Evolutionary conservation across 352 stramenopile genomes (phyloP), one percentile per base, ranked within the genome.

Genomic region (Blastocystis sp.): DNA sequence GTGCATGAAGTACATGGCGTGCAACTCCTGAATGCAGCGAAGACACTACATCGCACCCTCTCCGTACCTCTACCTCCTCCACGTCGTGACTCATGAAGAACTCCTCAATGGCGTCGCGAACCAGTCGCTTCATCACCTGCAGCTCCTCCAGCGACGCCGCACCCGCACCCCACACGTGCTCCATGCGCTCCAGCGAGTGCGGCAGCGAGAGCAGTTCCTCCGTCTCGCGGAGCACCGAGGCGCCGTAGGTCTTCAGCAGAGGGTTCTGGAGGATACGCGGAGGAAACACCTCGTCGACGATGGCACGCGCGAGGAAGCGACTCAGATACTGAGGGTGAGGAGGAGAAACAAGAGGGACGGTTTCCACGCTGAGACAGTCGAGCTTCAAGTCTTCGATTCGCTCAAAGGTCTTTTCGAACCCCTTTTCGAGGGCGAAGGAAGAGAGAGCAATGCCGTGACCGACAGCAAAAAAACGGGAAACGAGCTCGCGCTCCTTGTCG

Each of bases 231-330:
- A 88, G 27, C 4, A 89, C 75, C 29, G 51, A 90, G 46, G 95
- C 93, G 18, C 94, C 94, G 75, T 97, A 94, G 46, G 91, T 90
- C 76, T 92, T 88, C 86, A 97, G 95, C 87, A 97, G 94, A 42
- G 94, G 92, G 84, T 98, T 94, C 72, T 94, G 94, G 14, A 99
- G 88, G 87, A 98, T 98, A 49, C 94, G 96, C 24, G 96, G 96
- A 44, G 96, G 94, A 14, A 99, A 87, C 42, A 99, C 96, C 88
- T 99, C 96, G 87, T 99, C 96, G 46, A 97, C 94, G 9, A 99
- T 94, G 4, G 95, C 95, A 29, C 96, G 92, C 3, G 96, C 96
- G 38, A 97, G 90, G 90, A 99, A 99, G 63, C 87, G 64, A 18
- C 54, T 59, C n/a, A 89, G 44, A 36, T 56, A 67, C 49, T 88